Percentiles rank a stretch among this genome's conserved stretches.
phyloP scores from a whole-genome alignment of 495 filamentous ascomycete species.

The Penicillium coprophilum region DNA sequence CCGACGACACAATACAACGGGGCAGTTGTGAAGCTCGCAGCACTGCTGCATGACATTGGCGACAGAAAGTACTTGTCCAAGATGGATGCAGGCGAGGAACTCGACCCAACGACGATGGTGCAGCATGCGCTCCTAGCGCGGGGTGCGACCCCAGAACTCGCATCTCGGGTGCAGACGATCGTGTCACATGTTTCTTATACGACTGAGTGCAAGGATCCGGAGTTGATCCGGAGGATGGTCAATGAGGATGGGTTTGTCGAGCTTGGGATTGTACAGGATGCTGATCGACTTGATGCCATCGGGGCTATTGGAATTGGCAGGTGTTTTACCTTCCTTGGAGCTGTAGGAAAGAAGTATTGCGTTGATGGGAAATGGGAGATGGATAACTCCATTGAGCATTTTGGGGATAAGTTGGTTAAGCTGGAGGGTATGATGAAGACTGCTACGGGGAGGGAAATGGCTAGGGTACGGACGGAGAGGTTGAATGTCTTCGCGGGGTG shows the following conservation, averaged over 20 bases:
- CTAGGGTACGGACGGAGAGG: constrained; percentile 61
- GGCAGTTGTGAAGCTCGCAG: constrained; percentile 64
- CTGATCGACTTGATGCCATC: constrained; percentile 85
- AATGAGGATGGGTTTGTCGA: constrained; percentile 58
- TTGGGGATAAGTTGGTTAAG: constrained; percentile 74
- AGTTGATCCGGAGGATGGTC: constrained; percentile 52
- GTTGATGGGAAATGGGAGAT: constrained; percentile 49
- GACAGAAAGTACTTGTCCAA: constrained; percentile 73
- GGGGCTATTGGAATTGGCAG: constrained; percentile 81
- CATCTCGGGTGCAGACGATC: constrained; percentile 63
- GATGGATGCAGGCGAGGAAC: neutral
- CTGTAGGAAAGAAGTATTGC: constrained; percentile 44
- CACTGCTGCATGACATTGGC: constrained; percentile 83
- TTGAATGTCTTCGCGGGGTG: constrained; percentile 62
- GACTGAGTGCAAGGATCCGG: constrained; percentile 63
- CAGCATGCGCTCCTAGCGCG: constrained; percentile 56
- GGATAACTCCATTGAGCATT: constrained; percentile 67
- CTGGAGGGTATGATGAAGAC: constrained; percentile 86
- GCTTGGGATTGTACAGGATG: constrained; percentile 84
- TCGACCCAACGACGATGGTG: constrained; percentile 54
- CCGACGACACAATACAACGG: constrained; percentile 44
- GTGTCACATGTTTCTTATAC: constrained; percentile 74
- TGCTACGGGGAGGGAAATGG: constrained; percentile 63
- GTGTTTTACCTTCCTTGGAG: constrained; percentile 73
- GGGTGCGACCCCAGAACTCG: constrained; percentile 54